phyloP scores from a whole-genome alignment of 1,139 yeast genomes.

The Candida sojae region DNA sequence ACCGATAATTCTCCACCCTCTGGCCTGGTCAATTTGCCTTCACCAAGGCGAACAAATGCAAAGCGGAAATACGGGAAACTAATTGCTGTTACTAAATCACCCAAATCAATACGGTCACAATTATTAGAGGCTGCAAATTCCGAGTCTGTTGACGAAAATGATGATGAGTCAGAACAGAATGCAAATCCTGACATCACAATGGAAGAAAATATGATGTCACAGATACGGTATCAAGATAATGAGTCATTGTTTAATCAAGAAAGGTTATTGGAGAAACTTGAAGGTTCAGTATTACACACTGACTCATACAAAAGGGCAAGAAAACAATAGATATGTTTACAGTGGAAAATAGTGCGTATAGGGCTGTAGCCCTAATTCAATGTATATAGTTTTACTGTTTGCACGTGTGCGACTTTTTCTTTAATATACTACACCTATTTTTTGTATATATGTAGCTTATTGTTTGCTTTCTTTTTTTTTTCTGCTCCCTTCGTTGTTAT shows the following conservation, averaged over 20 bases:
- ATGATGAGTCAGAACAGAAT: conserved; percentile 3
- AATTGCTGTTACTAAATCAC: conserved; percentile 12
- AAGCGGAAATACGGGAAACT: conserved; percentile 40
- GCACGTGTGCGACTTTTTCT: conserved; percentile 6
- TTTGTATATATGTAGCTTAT: too few species aligned
- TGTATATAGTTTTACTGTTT: background rate
- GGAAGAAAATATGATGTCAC: conserved; percentile 25
- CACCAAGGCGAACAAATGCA: conserved; percentile 38
- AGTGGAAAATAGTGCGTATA: background rate
- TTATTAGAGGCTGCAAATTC: conserved; percentile 8
- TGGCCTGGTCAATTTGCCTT: conserved; percentile 30
- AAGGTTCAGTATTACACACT: background rate
- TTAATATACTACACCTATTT: too few species aligned
- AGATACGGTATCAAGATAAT: conserved; percentile 33
- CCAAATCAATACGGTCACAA: conserved; percentile 12
- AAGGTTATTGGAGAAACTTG: conserved; percentile 28
- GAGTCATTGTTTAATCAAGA: conserved; percentile 29
- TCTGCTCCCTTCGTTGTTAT: conserved; percentile 1
- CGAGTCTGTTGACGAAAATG: background rate
- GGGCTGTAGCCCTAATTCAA: conserved; percentile 11
- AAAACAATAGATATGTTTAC: conserved; percentile 3
- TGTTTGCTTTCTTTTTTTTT: conserved; percentile 1
- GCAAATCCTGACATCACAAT: conserved; percentile 20
- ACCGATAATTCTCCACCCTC: conserved; percentile 6
- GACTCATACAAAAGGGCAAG: conserved; percentile 5